A percentile compares a stretch with the other conserved stretches of the same genome.
Evolutionary conservation across 805 yeast genomes (phyloP).

Genomic region (Yamadazyma sp.): DNA sequence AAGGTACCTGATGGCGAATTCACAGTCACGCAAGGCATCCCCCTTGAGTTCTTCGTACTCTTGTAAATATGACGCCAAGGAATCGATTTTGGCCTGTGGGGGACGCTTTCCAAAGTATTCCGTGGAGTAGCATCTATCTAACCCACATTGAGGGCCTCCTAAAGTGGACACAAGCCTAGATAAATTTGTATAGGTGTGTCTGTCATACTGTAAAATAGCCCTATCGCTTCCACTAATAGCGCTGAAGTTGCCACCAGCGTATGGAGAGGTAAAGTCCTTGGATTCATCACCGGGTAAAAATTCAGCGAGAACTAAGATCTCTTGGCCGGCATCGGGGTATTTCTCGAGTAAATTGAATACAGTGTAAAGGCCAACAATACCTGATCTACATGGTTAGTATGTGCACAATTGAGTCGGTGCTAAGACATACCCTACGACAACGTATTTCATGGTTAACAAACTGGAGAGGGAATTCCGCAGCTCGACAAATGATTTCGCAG

Average conservation of each 20-base stretch:
- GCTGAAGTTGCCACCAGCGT: conserved; percentile 54
- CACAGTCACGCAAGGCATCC: conserved; percentile 48
- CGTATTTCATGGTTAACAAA: conserved; percentile 23
- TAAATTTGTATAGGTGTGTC: conserved; percentile 54
- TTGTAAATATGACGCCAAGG: conserved; percentile 49
- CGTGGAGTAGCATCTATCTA: conserved; percentile 53
- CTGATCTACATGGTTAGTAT: conserved; percentile 52
- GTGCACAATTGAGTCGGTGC: too few relatives aligned
- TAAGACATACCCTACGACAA: conserved; percentile 33
- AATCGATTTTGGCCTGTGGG: conserved; percentile 44
- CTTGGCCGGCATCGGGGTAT: conserved; percentile 25
- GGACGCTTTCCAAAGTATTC: conserved; percentile 60
- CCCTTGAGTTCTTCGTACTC: conserved; percentile 42
- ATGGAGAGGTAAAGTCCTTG: conserved; percentile 73
- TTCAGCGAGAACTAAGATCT: conserved; percentile 62
- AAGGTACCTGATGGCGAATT: conserved; percentile 54
- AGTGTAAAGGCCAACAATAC: conserved; percentile 68
- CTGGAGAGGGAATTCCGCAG: too few relatives aligned
- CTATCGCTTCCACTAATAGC: conserved; percentile 57
- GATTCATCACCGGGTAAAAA: conserved; percentile 79
- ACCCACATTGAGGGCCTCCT: conserved; percentile 55
- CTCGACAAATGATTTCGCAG: too few relatives aligned
- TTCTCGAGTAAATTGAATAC: conserved; percentile 48
- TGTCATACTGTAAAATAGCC: conserved; percentile 47
- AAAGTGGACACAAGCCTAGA: conserved; percentile 41